These are phyloP conservation scores for Ustilago hordei DNA, from an alignment of 1,284 basidiomycete species.

Conservation along the genomic window DNA sequence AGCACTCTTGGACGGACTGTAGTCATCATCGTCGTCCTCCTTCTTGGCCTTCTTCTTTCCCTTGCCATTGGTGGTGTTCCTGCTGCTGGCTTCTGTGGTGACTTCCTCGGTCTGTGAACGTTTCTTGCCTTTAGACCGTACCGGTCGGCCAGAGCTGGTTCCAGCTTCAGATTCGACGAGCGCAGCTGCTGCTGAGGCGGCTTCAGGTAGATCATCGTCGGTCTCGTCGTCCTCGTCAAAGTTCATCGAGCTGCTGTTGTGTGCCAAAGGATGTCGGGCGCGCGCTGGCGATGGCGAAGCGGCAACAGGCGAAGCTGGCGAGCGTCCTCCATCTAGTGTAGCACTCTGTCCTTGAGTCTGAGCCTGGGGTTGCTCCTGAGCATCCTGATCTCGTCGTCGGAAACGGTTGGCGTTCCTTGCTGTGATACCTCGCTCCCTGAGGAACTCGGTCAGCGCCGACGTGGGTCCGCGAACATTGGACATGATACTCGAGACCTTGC, in stretches of 20 bases:
- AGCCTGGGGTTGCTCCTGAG: slow-evolving; percentile 72
- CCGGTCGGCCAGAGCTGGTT: slow-evolving; percentile 69
- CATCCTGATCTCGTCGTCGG: slow-evolving; percentile 49
- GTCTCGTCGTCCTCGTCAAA: slow-evolving; percentile 76
- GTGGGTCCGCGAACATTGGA: slow-evolving; percentile 81
- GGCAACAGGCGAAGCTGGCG: slow-evolving; percentile 11
- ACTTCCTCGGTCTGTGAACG: slow-evolving; percentile 23
- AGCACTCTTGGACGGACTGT: slow-evolving; percentile 72
- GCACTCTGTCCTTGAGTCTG: slow-evolving; percentile 14
- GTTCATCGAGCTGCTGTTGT: slow-evolving; percentile 65
- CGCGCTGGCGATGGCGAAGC: slow-evolving; percentile 18
- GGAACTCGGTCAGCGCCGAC: slow-evolving; percentile 90
- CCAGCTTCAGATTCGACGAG: slow-evolving; percentile 7
- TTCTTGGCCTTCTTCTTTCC: slow-evolving; percentile 62
- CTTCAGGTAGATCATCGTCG: slow-evolving; percentile 74
- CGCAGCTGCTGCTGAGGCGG: slow-evolving; percentile 51
- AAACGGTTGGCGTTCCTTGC: slow-evolving; percentile 75
- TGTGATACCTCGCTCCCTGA: slow-evolving; percentile 84
- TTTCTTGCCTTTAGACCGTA: slow-evolving; percentile 40
- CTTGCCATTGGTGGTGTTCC: slow-evolving; percentile 71
- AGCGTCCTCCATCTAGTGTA: slow-evolving; percentile 39
- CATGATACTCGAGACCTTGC: slow-evolving; percentile 12
- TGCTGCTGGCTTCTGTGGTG: slow-evolving; percentile 70
- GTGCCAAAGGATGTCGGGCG: slow-evolving; percentile 25
- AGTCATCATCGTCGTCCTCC: slow-evolving; percentile 54